Evolutionary conservation across 179 eudicot species (phyloP), one percentile per base, ranked within the genome.

Genomic region (Patellifolia procumbens): DNA sequence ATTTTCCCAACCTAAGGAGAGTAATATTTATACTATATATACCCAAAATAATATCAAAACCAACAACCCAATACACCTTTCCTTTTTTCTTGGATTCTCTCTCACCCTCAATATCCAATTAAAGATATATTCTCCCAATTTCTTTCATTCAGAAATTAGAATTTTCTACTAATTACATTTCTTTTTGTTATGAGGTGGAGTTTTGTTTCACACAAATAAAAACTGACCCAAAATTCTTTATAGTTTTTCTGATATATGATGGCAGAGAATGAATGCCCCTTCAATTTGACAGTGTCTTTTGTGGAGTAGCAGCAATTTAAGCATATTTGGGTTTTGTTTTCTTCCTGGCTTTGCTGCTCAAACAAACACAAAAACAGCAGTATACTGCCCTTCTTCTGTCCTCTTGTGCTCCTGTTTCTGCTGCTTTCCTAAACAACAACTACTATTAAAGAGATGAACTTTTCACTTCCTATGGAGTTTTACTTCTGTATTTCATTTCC

Each of bases 31-130:
- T 67, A 49, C 19, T 77, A 81, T 78, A 77, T 65, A 81, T 51
- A 39, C 70, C 70, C 48, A 82, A 82, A 69, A 78, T 70, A 56
- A 64, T 78, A 74, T 24, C 49, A 69, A 74, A 78, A 51, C 67
- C 76, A 75, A 76, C 84, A 78, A 60, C 52, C 48, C 74, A 61
- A 73, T 43, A 78, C 70, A 61, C 56, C 61, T 67, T 32, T 66
- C 74, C 76, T 68, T 78, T 81, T 81, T 59, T 81, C 78, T 81
- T 81, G 81, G 84, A 81, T 81, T 77, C 81, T 78, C 76, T 78
- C 63, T 68, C 70, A 73, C 60, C 52, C 45, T 58, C 78, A 64
- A 20, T 26, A 56, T 68, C 52, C 52, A 43, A 76, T 72, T 20
- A 67, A 24, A 63, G 51, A 55, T 53, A 39, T 52, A 61, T 67